Evolutionary conservation across 768 basidiomycete species (phyloP), one percentile per base, ranked within the genome.

Genomic region (Saitozyma sp.): DNA sequence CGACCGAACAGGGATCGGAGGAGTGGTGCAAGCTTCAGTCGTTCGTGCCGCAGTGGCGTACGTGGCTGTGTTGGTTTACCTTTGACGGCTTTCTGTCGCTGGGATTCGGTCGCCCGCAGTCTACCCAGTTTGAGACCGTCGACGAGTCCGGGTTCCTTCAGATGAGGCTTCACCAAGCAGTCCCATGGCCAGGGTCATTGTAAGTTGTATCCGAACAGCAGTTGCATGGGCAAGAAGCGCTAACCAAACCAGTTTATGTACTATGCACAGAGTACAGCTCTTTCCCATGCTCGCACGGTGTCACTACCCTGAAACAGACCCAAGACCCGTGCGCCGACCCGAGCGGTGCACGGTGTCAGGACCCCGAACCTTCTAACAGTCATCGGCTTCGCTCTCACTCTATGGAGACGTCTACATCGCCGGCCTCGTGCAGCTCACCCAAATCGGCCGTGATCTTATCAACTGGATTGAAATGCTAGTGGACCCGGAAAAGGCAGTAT

Each of bases 81-180:
- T 67, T 67, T 51, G 67, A 68, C 54, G 61, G 67, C 13, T 64
- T 68, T n/a, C 58, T 68, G 6, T 59, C 56, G 45, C 54, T 65
- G 2, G 67, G 67, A 5, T 68, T 68, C 52, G 67, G 67, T 56
- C 50, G 67, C 11, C 67, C 67, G 0, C 64, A 54, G 37, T 60
- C 64, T 1, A n/a, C 38, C 9, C 60, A 56, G 14, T 50, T 50
- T 38, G 64, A 58, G 20, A n/a, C 42, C 17, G 45, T 61, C 8
- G 49, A 53, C 51, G 64, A 65, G 19, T 42, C 56, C n/a, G 9
- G 20, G 3, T 65, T 50, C 46, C 49, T 65, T 1, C 64, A 65
- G 39, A 13, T 57, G 7, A 17, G 38, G 29, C 29, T 29, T 29
- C 29, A 29, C 29, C 29, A 29, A 29, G 29, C 29, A 29, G n/a